A percentile compares a stretch with the other conserved stretches of the same genome.
phyloP scores from a whole-genome alignment of 2,329 filamentous ascomycete genomes.

The Orbilia brochopaga region DNA sequence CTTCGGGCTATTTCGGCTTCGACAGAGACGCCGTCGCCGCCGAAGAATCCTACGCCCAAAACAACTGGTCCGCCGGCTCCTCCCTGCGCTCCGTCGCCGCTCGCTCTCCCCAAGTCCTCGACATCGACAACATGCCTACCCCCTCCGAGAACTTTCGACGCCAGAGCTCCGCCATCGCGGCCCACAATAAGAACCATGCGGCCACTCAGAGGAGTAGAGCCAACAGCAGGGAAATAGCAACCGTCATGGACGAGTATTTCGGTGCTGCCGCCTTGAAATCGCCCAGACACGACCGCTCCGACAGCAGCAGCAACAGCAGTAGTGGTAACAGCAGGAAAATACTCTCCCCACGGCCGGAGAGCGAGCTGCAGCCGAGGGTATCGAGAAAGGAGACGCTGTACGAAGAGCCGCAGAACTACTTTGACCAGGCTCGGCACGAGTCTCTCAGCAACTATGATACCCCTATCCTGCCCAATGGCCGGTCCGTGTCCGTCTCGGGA shows the following conservation, averaged over 20 bases:
- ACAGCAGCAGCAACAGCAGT: constrained; percentile 36
- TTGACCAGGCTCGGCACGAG: constrained; percentile 45
- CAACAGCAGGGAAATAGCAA: constrained; percentile 46
- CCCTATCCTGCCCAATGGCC: constrained; percentile 20
- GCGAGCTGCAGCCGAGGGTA: constrained; percentile 28
- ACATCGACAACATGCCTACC: constrained; percentile 54
- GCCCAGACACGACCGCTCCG: constrained; percentile 44
- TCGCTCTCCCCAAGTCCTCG: constrained; percentile 54
- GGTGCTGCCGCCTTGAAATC: constrained; percentile 33
- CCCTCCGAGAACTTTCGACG: constrained; percentile 54
- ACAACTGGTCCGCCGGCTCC: constrained; percentile 55
- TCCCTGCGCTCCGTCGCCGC: constrained; percentile 54
- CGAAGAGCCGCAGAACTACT: constrained; percentile 46
- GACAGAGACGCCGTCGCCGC: constrained; percentile 54
- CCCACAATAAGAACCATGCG: constrained; percentile 45
- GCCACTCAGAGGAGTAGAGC: constrained; percentile 44
- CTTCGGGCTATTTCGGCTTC: constrained; percentile 54
- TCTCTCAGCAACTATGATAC: constrained; percentile 23
- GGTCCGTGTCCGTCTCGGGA: constrained; percentile 45
- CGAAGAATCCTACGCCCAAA: constrained; percentile 52
- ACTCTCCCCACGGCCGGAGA: constrained; percentile 45
- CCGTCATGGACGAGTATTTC: constrained; percentile 44
- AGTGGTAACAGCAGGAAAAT: constrained; percentile 49
- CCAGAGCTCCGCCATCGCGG: constrained; percentile 49
- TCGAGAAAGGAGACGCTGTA: constrained; percentile 29